Percentiles rank a stretch among this genome's conserved stretches.
Conservation (phyloP, 2,329 filamentous ascomycete species). For the Erysiphe neolycopersici region DNA sequence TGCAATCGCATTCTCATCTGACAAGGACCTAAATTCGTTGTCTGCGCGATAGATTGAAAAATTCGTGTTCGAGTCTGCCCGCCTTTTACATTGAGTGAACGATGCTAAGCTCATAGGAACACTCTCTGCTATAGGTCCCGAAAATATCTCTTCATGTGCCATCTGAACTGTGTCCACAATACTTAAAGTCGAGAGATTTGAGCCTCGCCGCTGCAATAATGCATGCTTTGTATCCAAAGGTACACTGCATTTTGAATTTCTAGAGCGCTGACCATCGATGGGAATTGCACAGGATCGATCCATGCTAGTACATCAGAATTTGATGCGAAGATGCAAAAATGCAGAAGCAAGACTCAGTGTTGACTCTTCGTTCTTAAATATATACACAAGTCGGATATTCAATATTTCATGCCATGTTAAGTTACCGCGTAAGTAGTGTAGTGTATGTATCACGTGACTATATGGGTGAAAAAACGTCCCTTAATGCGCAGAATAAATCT, state of each 20-base stretch:
- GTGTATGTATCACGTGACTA: too few relatives aligned
- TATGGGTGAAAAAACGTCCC: too few relatives aligned
- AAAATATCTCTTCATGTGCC: conserved; percentile 90
- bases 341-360: too few relatives aligned
- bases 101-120: conserved; percentile 85
- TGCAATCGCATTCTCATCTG: conserved; percentile 16
- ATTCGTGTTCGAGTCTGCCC: conserved; percentile 64
- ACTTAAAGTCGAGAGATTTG: conserved; percentile 49
- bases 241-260: conserved; percentile 10
- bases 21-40: conserved; percentile 18
- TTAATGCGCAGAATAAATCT: too few relatives aligned
- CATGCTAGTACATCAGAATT: conserved; percentile 4
- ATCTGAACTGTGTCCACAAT: conserved; percentile 94
- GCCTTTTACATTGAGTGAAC: conserved; percentile 58
- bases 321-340: too few relatives aligned
- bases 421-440: too few relatives aligned
- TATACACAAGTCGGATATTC: too few relatives aligned
- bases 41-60: conserved; percentile 68
- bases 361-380: too few relatives aligned
- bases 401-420: too few relatives aligned
- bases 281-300: conserved; percentile 8
- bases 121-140: conserved; percentile 81
- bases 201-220: conserved; percentile 33
- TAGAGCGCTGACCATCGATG: conserved; percentile 4
- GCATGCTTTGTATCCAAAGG: conserved; percentile 10